phyloP scores from a whole-genome alignment of 345 rosid genomes.

The Acer yangbiense region DNA sequence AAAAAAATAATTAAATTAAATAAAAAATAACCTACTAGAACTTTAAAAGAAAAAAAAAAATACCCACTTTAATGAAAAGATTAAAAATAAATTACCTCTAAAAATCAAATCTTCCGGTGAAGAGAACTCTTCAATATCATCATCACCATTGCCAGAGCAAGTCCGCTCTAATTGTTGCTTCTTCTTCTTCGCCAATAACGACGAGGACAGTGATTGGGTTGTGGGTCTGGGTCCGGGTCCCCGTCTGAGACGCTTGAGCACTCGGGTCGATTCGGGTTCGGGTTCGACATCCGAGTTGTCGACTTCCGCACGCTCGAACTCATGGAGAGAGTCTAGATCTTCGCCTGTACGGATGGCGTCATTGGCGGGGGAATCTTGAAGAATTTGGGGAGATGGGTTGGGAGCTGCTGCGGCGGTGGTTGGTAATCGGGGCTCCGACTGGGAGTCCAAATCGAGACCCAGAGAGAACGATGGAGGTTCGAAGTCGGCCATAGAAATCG shows the following conservation, averaged over 20 bases:
- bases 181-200: not conserved
- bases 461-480: too few relatives aligned
- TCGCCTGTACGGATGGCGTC: not conserved
- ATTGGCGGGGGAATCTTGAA: conserved; percentile 12
- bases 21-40: too few relatives aligned
- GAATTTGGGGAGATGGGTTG: conserved; percentile 12
- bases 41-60: too few relatives aligned
- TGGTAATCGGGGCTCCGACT: too few relatives aligned
- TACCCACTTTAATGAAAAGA: not conserved
- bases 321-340: not conserved
- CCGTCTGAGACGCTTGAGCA: conserved; percentile 67
- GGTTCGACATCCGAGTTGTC: conserved; percentile 51
- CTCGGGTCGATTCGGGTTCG: conserved; percentile 38
- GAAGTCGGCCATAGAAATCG: too few relatives aligned
- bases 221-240: conserved; percentile 21
- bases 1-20: too few relatives aligned
- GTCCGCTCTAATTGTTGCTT: conserved; percentile 22
- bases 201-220: not conserved
- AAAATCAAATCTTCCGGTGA: conserved; percentile 50
- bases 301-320: conserved; percentile 30
- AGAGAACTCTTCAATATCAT: conserved; percentile 84
- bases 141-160: conserved; percentile 38
- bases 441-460: too few relatives aligned
- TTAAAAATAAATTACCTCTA: conserved; percentile 30
- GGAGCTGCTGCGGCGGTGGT: not conserved